Percentiles rank a stretch among this genome's conserved stretches.
Evolutionary conservation across 2,329 filamentous ascomycete species (phyloP).

Genomic region (Colletotrichum gigasporum): DNA sequence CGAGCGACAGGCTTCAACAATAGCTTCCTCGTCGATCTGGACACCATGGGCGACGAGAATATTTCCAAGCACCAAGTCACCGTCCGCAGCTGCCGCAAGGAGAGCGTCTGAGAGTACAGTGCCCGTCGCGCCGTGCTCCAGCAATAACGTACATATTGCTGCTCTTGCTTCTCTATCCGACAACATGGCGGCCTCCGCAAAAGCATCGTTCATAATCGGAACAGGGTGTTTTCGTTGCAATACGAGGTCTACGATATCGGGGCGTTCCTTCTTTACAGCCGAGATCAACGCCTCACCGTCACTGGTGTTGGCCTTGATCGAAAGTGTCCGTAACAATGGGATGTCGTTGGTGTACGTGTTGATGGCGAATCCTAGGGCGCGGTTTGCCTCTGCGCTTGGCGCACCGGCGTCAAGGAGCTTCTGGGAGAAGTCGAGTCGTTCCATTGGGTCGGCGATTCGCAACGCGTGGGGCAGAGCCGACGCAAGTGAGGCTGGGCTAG

Average conservation of each 20-base stretch:
- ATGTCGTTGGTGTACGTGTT: slow-evolving; percentile 57
- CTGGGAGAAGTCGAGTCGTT: slow-evolving; percentile 60
- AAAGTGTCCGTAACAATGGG: slow-evolving; percentile 56
- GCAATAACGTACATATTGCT: slow-evolving; percentile 54
- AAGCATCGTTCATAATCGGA: slow-evolving; percentile 50
- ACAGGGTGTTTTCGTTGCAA: slow-evolving; percentile 49
- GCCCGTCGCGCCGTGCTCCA: slow-evolving; percentile 56
- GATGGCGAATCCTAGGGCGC: slow-evolving; percentile 62
- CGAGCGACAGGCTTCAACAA: slow-evolving; percentile 63
- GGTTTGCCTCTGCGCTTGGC: slow-evolving; percentile 56
- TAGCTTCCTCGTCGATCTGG: slow-evolving; percentile 60
- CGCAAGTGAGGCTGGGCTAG: slow-evolving; percentile 54
- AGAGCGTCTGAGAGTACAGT: slow-evolving; percentile 59
- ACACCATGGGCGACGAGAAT: slow-evolving; percentile 63
- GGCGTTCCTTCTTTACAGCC: slow-evolving; percentile 55
- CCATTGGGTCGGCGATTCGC: slow-evolving; percentile 59
- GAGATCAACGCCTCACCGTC: slow-evolving; percentile 59
- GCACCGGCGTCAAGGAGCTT: slow-evolving; percentile 60
- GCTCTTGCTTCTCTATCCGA: slow-evolving; percentile 50
- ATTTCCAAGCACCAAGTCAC: slow-evolving; percentile 60
- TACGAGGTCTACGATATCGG: slow-evolving; percentile 57
- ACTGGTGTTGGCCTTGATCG: slow-evolving; percentile 56
- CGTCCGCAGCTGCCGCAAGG: slow-evolving; percentile 60
- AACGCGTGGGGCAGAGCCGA: slow-evolving; percentile 62
- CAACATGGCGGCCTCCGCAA: slow-evolving; percentile 54